Base-by-base conservation (phyloP, 2,329 filamentous ascomycete species). In the Monascus ruber region DNA sequence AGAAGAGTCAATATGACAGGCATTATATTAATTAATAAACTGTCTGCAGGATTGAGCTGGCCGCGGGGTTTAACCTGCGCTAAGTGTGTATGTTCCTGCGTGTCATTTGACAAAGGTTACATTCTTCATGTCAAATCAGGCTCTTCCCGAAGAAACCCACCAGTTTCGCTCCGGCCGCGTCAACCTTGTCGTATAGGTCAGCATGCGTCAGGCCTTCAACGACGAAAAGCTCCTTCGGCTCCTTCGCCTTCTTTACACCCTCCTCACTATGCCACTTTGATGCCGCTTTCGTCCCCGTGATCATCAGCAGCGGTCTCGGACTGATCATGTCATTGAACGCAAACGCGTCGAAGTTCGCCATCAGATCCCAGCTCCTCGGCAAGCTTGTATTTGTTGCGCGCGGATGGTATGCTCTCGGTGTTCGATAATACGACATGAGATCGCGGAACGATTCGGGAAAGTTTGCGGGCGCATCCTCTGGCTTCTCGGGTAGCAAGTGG, bases 191-290 rank as follows among this genome's bases (percentile, higher is more conserved):
- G 40, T 57, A 56, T 9, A 56, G 41, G 37, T 44, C 49, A 6
- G 50, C 34, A 43, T 57, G 53, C 5, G 40, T 52, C 44, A 40
- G 37, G 3, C 47, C 48, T 9, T 46, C 28, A 11, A 56, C 39
- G 6, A 52, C 24, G 32, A 40, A 49, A 10, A 56, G 36, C 35
- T 56, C 53, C 40, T 56, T 56, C 3, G 53, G 53, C 39, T 54
- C 53, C 26, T 44, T 43, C 4, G 54, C 53, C 24, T 28, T 31
- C 11, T 38, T 46, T 4, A 56, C 41, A 4, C 37, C 51, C 3
- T 38, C 39, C 38, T 53, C 40, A 33, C 48, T 55, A 36, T 42
- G 55, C 28, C 47, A 47, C n/a, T 41, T 29, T 5, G 54, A 51
- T 6, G 43, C 47, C 5, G 54, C 52, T 6, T 48, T 35, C 3